These are phyloP conservation scores for Lachnellula hyalina DNA, from an alignment of 2,329 filamentous ascomycete genomes.

Conservation along the genomic window DNA sequence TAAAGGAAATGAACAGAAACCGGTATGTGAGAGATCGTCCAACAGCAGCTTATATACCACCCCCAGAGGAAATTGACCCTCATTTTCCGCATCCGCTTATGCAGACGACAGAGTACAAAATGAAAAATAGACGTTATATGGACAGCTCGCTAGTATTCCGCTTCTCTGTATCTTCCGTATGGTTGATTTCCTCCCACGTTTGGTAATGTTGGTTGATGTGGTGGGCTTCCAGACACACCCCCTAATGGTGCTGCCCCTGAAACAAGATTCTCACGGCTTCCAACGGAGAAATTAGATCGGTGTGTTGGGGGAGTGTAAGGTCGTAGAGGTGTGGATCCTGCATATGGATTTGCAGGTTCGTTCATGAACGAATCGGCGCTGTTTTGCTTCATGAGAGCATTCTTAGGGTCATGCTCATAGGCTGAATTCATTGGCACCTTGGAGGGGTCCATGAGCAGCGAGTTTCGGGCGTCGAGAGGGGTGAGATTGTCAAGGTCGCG, in stretches of 20 bases:
- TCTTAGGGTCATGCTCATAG: conserved; percentile 22
- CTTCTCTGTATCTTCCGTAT: conserved; percentile 23
- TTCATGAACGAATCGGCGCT: conserved; percentile 24
- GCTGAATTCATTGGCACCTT: conserved; percentile 12
- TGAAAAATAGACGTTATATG: conserved; percentile 7
- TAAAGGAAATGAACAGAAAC: background rate
- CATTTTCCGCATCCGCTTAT: background rate
- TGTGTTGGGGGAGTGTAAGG: conserved; percentile 14
- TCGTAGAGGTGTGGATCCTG: conserved; percentile 20
- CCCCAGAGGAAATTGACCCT: background rate
- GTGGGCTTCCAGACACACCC: conserved; percentile 13
- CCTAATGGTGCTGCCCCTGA: conserved; percentile 23
- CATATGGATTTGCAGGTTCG: conserved; percentile 28
- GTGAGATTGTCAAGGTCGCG: conserved; percentile 79
- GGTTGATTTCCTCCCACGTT: conserved; percentile 6
- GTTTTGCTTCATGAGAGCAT: conserved; percentile 14
- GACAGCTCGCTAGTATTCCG: conserved; percentile 21
- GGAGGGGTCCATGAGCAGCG: conserved; percentile 51
- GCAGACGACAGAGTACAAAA: background rate
- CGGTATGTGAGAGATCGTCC: background rate
- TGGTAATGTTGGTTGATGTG: conserved; percentile 19
- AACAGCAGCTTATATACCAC: background rate
- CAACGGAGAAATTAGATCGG: conserved; percentile 4
- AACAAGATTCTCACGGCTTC: conserved; percentile 23
- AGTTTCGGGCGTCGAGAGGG: conserved; percentile 80